Evolutionary conservation across 108 stramenopile genomes (phyloP).

Genomic region (Conticribra guillardii): DNA sequence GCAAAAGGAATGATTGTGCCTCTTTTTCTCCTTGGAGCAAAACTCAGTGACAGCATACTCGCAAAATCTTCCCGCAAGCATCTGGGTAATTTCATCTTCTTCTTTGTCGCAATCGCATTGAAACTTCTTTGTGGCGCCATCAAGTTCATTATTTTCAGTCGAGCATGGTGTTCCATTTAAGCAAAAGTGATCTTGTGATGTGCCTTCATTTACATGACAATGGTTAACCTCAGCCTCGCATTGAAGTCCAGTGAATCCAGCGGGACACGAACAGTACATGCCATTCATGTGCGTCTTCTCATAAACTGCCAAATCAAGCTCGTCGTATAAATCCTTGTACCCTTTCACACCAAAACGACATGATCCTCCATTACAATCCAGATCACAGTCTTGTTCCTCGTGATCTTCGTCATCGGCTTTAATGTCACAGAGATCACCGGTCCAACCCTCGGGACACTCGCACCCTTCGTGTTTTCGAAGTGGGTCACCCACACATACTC

Average conservation of each 20-base stretch:
- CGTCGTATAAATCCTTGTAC: conserved; percentile 37
- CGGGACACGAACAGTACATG: conserved; percentile 69
- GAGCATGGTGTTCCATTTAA: conserved; percentile 57
- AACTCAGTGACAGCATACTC: conserved; percentile 52
- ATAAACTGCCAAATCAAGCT: conserved; percentile 20
- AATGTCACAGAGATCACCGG: conserved; percentile 47
- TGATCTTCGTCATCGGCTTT: conserved; percentile 21
- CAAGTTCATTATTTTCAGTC: conserved; percentile 11
- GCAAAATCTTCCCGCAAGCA: conserved; percentile 43
- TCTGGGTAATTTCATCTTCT: conserved; percentile 19
- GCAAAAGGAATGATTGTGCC: too few species aligned
- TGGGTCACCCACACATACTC: conserved; percentile 33
- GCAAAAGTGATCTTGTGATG: conserved; percentile 43
- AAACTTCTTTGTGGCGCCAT: conserved; percentile 29
- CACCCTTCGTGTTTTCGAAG: conserved; percentile 31
- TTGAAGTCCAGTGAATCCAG: conserved; percentile 60
- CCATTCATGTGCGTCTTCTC: conserved; percentile 34
- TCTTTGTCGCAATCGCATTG: conserved; percentile 24
- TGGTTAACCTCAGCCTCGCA: conserved; percentile 59
- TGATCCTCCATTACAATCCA: conserved; percentile 42
- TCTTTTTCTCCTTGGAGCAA: conserved; percentile 24
- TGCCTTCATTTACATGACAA: conserved; percentile 32
- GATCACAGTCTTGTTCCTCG: conserved; percentile 31
- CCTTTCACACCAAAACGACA: conserved; percentile 51
- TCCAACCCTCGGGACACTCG: conserved; percentile 36